Conservation (phyloP, 2,329 filamentous ascomycete genomes). For the Diplodia seriata region DNA sequence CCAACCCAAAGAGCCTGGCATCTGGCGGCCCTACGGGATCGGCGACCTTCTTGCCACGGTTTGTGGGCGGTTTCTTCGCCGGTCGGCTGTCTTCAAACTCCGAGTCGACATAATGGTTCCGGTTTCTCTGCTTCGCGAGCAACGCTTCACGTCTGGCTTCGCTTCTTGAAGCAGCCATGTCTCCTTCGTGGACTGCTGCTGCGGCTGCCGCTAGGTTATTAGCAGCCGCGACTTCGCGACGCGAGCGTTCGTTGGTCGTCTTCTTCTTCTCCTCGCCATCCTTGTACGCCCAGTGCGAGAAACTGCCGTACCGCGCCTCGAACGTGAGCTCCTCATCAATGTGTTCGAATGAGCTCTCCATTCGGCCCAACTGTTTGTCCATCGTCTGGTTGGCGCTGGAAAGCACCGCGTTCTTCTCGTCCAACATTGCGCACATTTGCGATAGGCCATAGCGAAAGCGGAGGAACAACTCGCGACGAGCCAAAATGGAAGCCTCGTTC, state of each 20-base stretch:
- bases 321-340: constrained; percentile 91
- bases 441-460: constrained; percentile 79
- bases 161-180: constrained; percentile 79
- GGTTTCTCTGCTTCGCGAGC: constrained; percentile 69
- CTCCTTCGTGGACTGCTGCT: constrained; percentile 78
- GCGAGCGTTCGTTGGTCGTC: constrained; percentile 73
- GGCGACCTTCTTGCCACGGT: constrained; percentile 69
- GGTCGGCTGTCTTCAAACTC: constrained; percentile 74
- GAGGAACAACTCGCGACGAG: constrained; percentile 76
- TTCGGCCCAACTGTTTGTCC: constrained; percentile 79
- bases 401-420: constrained; percentile 98
- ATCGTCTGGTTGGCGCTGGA: constrained; percentile 90
- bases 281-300: constrained; percentile 93
- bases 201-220: constrained; percentile 74
- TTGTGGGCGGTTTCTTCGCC: constrained; percentile 67
- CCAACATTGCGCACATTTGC: constrained; percentile 86
- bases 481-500: constrained; percentile 61
- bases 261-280: constrained; percentile 68
- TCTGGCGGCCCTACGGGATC: constrained; percentile 55
- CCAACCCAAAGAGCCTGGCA: constrained; percentile 63
- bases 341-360: constrained; percentile 86
- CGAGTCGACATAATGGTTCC: constrained; percentile 74
- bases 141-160: constrained; percentile 85
- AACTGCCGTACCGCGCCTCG: constrained; percentile 90
- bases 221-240: constrained; percentile 78